Base-by-base conservation (phyloP, 306 rosid genomes). In the Cucumis hystrix region DNA sequence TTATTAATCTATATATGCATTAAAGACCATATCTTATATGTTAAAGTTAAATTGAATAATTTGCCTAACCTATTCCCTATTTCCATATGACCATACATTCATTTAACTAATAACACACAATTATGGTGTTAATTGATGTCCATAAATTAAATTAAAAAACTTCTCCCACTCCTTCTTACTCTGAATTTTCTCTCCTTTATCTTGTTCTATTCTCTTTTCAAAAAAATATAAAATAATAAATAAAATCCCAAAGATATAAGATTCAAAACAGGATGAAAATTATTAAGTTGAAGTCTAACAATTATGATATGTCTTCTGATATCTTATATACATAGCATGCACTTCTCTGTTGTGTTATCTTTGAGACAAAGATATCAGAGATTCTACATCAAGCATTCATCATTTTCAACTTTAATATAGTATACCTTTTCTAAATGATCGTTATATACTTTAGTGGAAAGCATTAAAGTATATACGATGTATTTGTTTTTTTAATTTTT, bases 321-420 rank as follows among this genome's bases (percentile, higher is more conserved):
- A 23, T 70, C 13, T 14, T 47, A 2, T 8, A 11, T 49, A 69
- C 39, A 69, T 6, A 35, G 76, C 76, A 71, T 71, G 76, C 76
- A 49, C 15, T 70, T 71, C 59, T 71, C 60, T 71, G 49, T 71
- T 15, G 25, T 71, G 40, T 71, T 71, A 71, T 15, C 76, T 71
- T 71, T 28, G 56, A 49, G 76, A 25, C 60, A 21, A 71, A 71
- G 76, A 49, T 45, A 41, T 52, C 1, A 28, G 30, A 28, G 30
- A 28, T 28, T 28, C 30, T 28, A 28, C 30, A 45, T 10, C 75
- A 49, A 49, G 76, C 76, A 49, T 15, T 71, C 76, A 71, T 71
- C 55, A 71, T 45, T 37, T 37, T 47, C 76, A 45, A 71, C 76
- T 47, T 71, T 7, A 25, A 14, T 47, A 13, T 49, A 69, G n/a